These are phyloP conservation scores for Endoconidiophora laricicola DNA, from an alignment of 2,329 filamentous ascomycete genomes.

Conservation along the genomic window DNA sequence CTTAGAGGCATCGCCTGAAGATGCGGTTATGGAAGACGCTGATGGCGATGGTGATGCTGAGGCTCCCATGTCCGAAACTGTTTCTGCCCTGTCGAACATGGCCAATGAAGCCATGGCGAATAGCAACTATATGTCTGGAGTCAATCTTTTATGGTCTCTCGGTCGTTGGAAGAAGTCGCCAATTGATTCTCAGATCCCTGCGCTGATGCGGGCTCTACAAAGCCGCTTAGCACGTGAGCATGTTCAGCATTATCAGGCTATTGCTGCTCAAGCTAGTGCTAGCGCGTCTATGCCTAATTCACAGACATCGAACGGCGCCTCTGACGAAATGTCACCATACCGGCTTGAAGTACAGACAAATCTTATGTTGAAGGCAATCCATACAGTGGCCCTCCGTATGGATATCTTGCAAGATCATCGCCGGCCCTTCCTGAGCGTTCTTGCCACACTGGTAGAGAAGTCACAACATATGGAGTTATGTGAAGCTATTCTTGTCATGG, in stretches of 20 bases:
- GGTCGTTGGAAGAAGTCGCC: constrained; percentile 70
- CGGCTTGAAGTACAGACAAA: constrained; percentile 80
- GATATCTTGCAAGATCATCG: constrained; percentile 80
- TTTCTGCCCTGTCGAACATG: constrained; percentile 66
- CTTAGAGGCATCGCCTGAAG: constrained; percentile 76
- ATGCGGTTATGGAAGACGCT: constrained; percentile 51
- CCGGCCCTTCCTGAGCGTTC: constrained; percentile 82
- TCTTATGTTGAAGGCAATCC: constrained; percentile 87
- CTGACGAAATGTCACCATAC: constrained; percentile 47
- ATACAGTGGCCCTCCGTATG: constrained; percentile 83
- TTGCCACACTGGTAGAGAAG: constrained; percentile 89
- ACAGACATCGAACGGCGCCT: constrained; percentile 21
- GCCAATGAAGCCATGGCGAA: constrained; percentile 76
- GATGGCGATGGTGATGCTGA: constrained; percentile 77
- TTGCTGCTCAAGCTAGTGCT: constrained; percentile 28
- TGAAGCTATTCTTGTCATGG: constrained; percentile 83
- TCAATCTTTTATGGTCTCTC: constrained; percentile 88
- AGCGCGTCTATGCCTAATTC: constrained; percentile 27
- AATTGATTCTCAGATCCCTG: constrained; percentile 75
- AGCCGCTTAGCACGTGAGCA: constrained; percentile 87
- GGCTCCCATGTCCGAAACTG: constrained; percentile 69
- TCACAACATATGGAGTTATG: constrained; percentile 76
- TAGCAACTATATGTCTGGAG: constrained; percentile 66
- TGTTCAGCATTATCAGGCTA: constrained; percentile 54
- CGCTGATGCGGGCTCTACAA: constrained; percentile 86